Percentiles rank a stretch among this genome's conserved stretches.
These are phyloP conservation scores for Grifola frondosa DNA, from an alignment of 1,284 basidiomycete genomes.

Conservation along the genomic window DNA sequence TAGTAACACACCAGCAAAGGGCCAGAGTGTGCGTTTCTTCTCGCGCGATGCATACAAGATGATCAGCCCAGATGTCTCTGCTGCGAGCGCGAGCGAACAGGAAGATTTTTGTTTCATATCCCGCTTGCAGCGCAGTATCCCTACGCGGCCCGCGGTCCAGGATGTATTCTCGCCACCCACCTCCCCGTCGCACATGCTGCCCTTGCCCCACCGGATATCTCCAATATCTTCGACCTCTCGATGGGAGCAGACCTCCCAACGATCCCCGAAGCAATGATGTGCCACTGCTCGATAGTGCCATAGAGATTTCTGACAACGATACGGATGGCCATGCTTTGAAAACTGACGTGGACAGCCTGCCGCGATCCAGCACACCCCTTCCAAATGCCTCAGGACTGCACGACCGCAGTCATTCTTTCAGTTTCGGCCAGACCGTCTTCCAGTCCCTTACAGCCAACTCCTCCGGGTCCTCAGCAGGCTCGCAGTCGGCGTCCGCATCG, in stretches of 20 bases:
- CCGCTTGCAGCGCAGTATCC: constrained; percentile 32
- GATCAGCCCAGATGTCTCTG: constrained; percentile 62
- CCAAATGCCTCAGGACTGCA: constrained; percentile 35
- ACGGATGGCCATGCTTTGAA: constrained; percentile 6
- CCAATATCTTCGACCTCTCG: constrained; percentile 55
- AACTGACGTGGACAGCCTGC: constrained; percentile 7
- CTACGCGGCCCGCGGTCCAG: constrained; percentile 27
- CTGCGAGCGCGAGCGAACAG: constrained; percentile 43
- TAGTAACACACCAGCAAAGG: constrained; percentile 68
- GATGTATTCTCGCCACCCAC: constrained; percentile 32
- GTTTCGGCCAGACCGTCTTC: constrained; percentile 60
- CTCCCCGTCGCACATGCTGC: constrained; percentile 30
- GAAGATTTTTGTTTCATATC: constrained; percentile 38
- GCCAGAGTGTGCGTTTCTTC: constrained; percentile 73
- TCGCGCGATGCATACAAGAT: constrained; percentile 63
- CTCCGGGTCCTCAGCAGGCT: constrained; percentile 28
- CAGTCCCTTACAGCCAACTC: constrained; percentile 31
- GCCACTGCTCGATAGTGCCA: constrained; percentile 44
- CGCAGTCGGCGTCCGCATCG: constrained; percentile 29
- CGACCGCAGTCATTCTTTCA: constrained; percentile 56
- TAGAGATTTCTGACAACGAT: constrained; percentile 40
- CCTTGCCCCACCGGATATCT: constrained; percentile 34
- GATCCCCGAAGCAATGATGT: constrained; percentile 43
- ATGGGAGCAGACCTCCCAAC: constrained; percentile 47
- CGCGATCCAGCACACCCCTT: constrained; percentile 14